Evolutionary conservation across 2,329 filamentous ascomycete species (phyloP).

Genomic region (Sporothrix schenckii): DNA sequence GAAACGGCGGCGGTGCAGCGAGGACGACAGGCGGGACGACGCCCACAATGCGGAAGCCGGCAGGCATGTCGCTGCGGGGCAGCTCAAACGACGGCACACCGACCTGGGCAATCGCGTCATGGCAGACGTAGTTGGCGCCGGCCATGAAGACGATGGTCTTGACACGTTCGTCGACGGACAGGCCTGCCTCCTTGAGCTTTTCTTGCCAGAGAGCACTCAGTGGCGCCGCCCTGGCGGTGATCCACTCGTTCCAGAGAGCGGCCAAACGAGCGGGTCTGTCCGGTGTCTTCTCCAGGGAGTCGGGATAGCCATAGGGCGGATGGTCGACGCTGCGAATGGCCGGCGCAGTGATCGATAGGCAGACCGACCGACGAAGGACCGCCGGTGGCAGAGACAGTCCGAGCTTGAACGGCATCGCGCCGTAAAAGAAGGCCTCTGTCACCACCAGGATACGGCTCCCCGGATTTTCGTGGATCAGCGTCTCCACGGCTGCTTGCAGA

Average conservation of each 20-base stretch:
- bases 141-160: constrained; percentile 39
- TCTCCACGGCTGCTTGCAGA: constrained; percentile 39
- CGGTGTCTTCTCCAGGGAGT: constrained; percentile 40
- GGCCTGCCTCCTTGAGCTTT: constrained; percentile 42
- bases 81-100: constrained; percentile 47
- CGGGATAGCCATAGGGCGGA: constrained; percentile 43
- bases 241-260: constrained; percentile 43
- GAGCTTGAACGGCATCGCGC: constrained; percentile 43
- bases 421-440: constrained; percentile 45
- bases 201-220: constrained; percentile 40
- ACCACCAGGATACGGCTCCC: constrained; percentile 40
- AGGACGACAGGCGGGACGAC: constrained; percentile 39
- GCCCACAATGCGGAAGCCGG: constrained; percentile 44
- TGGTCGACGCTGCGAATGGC: constrained; percentile 44
- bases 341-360: constrained; percentile 46
- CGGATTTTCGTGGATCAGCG: constrained; percentile 37
- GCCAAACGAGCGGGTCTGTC: constrained; percentile 36
- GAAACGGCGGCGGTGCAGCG: constrained; percentile 15
- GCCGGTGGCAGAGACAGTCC: constrained; percentile 40
- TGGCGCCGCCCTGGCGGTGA: constrained; percentile 33
- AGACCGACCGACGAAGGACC: constrained; percentile 39
- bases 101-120: constrained; percentile 44
- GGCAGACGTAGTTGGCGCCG: constrained; percentile 45
- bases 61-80: constrained; percentile 45
- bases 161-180: constrained; percentile 25